Evolutionary conservation across 2,329 filamentous ascomycete species (phyloP), one percentile per base, ranked within the genome.

Genomic region (Colletotrichum spaethianum): DNA sequence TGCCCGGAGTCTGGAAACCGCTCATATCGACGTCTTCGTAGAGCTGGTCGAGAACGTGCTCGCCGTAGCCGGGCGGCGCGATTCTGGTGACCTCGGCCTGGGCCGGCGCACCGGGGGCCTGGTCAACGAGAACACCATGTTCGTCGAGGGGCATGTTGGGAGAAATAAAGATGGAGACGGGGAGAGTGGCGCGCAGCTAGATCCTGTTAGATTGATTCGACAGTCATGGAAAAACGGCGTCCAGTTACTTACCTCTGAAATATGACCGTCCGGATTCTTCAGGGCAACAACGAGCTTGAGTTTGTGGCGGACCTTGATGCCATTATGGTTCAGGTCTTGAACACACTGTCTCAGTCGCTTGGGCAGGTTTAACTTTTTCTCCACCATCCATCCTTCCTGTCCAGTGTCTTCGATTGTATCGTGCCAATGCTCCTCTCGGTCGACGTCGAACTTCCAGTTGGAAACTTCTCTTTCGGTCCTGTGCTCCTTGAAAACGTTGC

Each of bases 141-240:
- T 97, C 94, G 77, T 96, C 94, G 46, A 98, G 90, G 0, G 94
- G 93, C 77, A 98, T 91, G 78, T 96, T 96, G 0, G 96, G 96
- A 6, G 96, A 99, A 75, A 98, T 98, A 83, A 98, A 98, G 48
- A 99, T 92, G 66, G 94, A 94, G 20, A 98, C 90, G 1, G 96
- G 95, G 40, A 98, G 90, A 52, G 95, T 96, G 57, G 96, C 96
- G 63, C 96, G 93, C 63, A 98, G 90, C 91, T 93, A 75, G 38
- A 14, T 40, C 23, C 55, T 46, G 66, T 78, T 55, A 76, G 73
- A 44, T 9, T 38, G 16, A 48, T 55, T 33, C 3, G 7, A 44
- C 9, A 8, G 8, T 20, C 16, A 42, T n/a, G 18, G 18, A 18
- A 11, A 14, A 33, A 11, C 5, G 26, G 18, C 5, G 23, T 60